Conservation (phyloP, 352 stramenopile genomes). For the Pythium brachiatum region DNA sequence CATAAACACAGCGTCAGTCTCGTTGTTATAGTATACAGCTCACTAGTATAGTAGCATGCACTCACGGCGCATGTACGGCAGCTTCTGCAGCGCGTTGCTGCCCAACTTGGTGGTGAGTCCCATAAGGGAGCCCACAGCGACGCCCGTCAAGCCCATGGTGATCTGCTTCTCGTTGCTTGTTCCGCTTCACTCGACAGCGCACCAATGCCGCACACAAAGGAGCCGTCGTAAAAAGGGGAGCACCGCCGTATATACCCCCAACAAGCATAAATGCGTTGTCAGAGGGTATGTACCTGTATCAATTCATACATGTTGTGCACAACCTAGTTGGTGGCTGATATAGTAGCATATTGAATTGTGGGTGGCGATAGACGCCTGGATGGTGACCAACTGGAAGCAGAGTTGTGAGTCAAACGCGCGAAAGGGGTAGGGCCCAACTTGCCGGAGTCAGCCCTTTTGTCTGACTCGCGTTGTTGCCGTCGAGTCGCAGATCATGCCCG, state of each 20-base stretch:
- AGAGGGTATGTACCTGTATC: not conserved
- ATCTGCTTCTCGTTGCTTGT: conserved; percentile 11
- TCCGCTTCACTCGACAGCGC: conserved; percentile 10
- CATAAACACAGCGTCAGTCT: not conserved
- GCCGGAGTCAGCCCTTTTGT: too few relatives aligned
- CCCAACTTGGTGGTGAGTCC: conserved; percentile 81
- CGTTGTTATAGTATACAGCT: not conserved
- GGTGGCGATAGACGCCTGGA: not conserved
- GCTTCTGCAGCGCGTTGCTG: conserved; percentile 81
- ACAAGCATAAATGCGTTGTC: too few relatives aligned
- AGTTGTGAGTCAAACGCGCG: not conserved
- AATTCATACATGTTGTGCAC: not conserved
- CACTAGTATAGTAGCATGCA: conserved; percentile 2
- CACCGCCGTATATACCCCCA: conserved; percentile 1
- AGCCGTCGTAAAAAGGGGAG: not conserved
- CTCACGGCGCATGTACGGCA: conserved; percentile 82
- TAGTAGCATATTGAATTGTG: not conserved
- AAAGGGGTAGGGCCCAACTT: conserved; percentile 1
- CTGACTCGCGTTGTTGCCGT: too few relatives aligned
- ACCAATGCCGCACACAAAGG: conserved; percentile 10
- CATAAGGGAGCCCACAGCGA: conserved; percentile 63
- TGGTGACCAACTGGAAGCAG: not conserved
- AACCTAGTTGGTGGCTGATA: not conserved
- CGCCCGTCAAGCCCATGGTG: conserved; percentile 69
- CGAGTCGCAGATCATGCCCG: not conserved